Evolutionary conservation across 148 eudicot genomes (phyloP).

Genomic region (Drosera capensis): DNA sequence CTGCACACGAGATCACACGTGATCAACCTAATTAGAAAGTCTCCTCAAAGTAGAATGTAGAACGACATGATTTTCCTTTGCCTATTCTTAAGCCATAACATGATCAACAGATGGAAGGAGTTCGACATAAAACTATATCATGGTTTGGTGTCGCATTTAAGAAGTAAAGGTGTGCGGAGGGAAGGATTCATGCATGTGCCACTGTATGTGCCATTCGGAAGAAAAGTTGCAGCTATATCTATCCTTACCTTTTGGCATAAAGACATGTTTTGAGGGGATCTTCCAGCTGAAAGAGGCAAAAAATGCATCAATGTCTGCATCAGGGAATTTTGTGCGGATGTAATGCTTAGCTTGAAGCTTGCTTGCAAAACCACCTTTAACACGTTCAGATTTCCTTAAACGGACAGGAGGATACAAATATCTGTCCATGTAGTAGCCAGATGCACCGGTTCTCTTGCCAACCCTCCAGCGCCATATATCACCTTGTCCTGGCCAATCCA

Average conservation of each 20-base stretch:
- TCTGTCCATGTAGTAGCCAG: constrained; percentile 67
- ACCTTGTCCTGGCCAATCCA: constrained; percentile 57
- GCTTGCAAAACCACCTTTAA: constrained; percentile 37
- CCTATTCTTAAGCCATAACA: too few relatives aligned
- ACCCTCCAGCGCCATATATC: constrained; percentile 75
- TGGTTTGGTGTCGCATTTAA: too few relatives aligned
- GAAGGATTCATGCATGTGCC: too few relatives aligned
- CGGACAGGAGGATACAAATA: constrained; percentile 50
- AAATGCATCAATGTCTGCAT: constrained; percentile 35
- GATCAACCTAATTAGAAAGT: not conserved
- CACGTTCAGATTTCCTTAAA: constrained; percentile 19
- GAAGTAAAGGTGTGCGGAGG: too few relatives aligned
- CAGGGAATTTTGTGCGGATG: constrained; percentile 34
- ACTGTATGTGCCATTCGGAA: not conserved
- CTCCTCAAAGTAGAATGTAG: not conserved
- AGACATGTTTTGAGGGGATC: constrained; percentile 37
- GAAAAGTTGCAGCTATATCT: not conserved
- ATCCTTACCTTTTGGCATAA: constrained; percentile 30
- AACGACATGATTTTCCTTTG: too few relatives aligned
- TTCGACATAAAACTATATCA: not conserved
- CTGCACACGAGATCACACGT: constrained; percentile 1
- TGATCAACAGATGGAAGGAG: not conserved
- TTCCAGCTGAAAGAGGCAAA: constrained; percentile 72
- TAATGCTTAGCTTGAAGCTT: constrained; percentile 38
- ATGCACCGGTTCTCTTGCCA: constrained; percentile 36